Conservation (phyloP, 169 alveolate species). For the Babesia caballi region DNA sequence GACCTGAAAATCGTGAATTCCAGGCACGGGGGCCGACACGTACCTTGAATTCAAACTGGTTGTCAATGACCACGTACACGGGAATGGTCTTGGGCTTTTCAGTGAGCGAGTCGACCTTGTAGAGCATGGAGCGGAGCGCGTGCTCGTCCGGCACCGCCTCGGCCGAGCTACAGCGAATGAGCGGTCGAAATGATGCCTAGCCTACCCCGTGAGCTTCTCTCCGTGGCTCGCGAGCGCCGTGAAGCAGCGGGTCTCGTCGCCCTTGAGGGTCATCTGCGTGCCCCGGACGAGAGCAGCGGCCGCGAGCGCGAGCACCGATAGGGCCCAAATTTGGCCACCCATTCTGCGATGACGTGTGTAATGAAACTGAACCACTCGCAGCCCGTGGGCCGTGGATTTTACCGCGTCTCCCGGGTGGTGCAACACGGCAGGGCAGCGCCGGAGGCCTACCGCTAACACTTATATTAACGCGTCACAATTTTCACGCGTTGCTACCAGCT, state of each 20-base stretch:
- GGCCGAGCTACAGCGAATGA: not conserved
- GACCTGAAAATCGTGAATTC: slow-evolving; percentile 3
- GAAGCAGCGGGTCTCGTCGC: slow-evolving; percentile 23
- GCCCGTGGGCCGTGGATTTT: no score
- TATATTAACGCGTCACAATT: no score
- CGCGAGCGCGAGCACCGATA: not conserved
- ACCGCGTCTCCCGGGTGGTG: no score
- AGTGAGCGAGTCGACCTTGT: slow-evolving; percentile 4
- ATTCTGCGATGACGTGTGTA: no score
- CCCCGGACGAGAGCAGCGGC: slow-evolving; percentile 8
- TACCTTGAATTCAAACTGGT: slow-evolving; percentile 18
- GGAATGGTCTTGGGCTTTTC: not conserved
- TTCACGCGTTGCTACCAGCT: no score
- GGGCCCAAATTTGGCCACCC: not conserved
- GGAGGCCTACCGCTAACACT: no score
- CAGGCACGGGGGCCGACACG: not conserved
- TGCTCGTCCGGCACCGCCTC: slow-evolving; percentile 8
- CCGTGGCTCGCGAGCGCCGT: slow-evolving; percentile 9
- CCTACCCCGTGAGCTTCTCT: slow-evolving; percentile 16
- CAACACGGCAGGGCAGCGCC: no score
- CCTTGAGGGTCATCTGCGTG: slow-evolving; percentile 5
- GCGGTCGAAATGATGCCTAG: not conserved
- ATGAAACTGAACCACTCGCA: no score
- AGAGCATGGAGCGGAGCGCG: not conserved
- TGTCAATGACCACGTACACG: not conserved